Base-by-base conservation (phyloP, 2,329 filamentous ascomycete species). In the Aspergillus viridinutans region DNA sequence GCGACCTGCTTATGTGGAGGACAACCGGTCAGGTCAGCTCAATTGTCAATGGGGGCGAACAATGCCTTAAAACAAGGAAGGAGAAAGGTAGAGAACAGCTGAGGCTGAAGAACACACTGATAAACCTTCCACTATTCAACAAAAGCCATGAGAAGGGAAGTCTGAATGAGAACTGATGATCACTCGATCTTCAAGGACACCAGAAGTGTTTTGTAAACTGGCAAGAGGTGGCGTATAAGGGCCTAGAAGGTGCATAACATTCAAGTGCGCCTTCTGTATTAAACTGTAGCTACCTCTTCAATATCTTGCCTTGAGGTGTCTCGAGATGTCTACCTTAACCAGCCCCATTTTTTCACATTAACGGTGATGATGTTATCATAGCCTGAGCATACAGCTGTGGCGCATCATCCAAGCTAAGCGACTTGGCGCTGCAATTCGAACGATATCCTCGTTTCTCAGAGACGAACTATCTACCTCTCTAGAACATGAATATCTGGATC, bases 401-500 rank as follows among this genome's bases (percentile, higher is more conserved):
- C 32, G 14, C 14, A 14, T 35, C 32, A 17, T 35, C 21, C 43
- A 25, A 47, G 21, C 43, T 12, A 26, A 25, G 21, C 21, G 43
- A 47, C 21, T 47, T 14, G 20, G 43, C 10, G 12, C 43, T 47
- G 21, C 21, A 47, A 25, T 47, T 10, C 21, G 12, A 47, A 47
- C 5, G 12, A 35, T 23, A 14, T 17, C 32, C 32, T 38, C 32
- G 17, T 17, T 38, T 25, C 26, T 21, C n/a, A 43, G 40, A 43
- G 40, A 43, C n/a, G 40, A 23, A 43, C n/a, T 20, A 29, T 29
- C 10, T 29, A 29, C 28, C 28, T 12, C 9, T 4, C 28, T 4
- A 23, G 8, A 25, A 53, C 50, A 52, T 57, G 52, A 54, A 52
- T 62, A 54, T 58, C 52, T 66, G 62, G 64, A 60, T 60, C 53